A percentile compares a stretch with the other conserved stretches of the same genome.
These are phyloP conservation scores for Cochlearia excelsa DNA, from an alignment of 345 rosid genomes.

Conservation along the genomic window DNA sequence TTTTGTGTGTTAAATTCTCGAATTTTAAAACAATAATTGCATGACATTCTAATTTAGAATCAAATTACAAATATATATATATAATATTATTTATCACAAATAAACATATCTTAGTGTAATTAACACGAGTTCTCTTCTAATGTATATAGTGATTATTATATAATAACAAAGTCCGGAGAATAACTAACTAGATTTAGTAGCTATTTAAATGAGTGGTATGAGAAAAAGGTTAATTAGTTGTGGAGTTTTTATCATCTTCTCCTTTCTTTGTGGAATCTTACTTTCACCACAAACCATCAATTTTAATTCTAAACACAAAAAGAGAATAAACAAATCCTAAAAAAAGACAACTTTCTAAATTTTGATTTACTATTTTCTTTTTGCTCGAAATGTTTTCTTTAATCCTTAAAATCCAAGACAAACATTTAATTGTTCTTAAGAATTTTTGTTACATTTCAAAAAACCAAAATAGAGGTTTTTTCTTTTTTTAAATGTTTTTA, in stretches of 20 bases:
- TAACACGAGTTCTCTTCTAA: no score
- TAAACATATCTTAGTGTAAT: no score
- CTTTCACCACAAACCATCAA: slow-evolving; percentile 27
- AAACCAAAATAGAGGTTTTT: background rate
- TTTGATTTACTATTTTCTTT: slow-evolving; percentile 25
- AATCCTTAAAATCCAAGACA: slow-evolving; percentile 28
- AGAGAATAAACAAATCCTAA: slow-evolving; percentile 15
- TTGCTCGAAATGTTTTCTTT: background rate
- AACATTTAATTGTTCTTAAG: slow-evolving; percentile 1
- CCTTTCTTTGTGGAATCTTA: slow-evolving; percentile 21
- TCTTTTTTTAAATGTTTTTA: background rate
- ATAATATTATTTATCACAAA: no score
- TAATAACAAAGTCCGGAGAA: background rate
- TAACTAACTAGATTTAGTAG: slow-evolving; percentile 13
- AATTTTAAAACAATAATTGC: no score
- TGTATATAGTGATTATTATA: no score
- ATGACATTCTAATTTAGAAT: no score
- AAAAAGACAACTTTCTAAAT: slow-evolving; percentile 18
- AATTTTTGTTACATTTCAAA: slow-evolving; percentile 11
- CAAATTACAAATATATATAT: no score
- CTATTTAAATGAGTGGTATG: slow-evolving; percentile 6
- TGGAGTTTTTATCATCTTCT: slow-evolving; percentile 12
- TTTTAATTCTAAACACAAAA: slow-evolving; percentile 14
- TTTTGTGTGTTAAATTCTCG: no score
- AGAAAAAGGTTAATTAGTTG: slow-evolving; percentile 23